Evolutionary conservation across 768 basidiomycete species (phyloP), one percentile per base, ranked within the genome.

Genomic region (Bullera alba): DNA sequence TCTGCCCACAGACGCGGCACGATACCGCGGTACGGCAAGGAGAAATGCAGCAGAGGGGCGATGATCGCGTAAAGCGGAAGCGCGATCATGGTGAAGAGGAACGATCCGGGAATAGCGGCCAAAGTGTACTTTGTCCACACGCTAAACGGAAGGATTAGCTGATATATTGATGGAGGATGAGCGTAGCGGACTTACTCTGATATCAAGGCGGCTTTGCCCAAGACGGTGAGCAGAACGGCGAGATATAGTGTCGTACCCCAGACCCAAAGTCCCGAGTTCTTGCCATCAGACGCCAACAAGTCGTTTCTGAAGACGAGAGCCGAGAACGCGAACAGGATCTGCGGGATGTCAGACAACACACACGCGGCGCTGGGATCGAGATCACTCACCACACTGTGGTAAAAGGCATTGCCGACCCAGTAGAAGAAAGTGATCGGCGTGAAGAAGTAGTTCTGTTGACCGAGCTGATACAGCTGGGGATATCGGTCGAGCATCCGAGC

Each of bases 91-190:
- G 95, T 87, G 75, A 97, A 92, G 29, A 85, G 71, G 69, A 97
- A 95, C 2, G 95, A 96, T 17, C 95, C 95, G 2, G 93, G 95
- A 44, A 99, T 99, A 10, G 95, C 93, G 34, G 88, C 89, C 42
- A 96, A 87, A 12, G 93, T 97, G 66, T 97, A 99, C 70, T 97
- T 97, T 0, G 95, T 99, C 95, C 95, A 99, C n/a, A 99, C 74
- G 62, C 93, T 99, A 55, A 10, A n/a, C 19, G n/a, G 35, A 8
- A 5, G 15, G 44, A 19, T 12, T 15, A 25, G 25, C 16, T 44
- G 28, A 12, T 17, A 16, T 16, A 10, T 23, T 6, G 19, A 48
- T 15, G 36, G 15, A 19, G 14, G 16, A 19, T 34, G 6, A 29
- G 38, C 35, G 1, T 26, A 16, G 28, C n/a, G 36, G 22, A 57